phyloP scores from a whole-genome alignment of 768 basidiomycete species.

The Psilocybe tampanensis region DNA sequence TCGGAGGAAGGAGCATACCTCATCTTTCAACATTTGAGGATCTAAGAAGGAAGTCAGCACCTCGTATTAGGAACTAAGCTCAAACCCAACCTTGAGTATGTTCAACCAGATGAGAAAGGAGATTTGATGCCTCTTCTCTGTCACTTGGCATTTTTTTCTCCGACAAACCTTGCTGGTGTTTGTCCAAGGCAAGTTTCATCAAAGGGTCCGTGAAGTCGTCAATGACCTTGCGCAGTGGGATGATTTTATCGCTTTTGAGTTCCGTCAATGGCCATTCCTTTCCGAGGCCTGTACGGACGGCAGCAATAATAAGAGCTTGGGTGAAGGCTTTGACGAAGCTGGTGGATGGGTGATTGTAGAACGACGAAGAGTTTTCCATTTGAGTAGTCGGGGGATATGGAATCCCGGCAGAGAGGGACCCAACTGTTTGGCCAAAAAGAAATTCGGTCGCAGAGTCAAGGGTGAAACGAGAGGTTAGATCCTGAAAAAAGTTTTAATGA shows the following conservation, averaged over 20 bases:
- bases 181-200: conserved; percentile 11
- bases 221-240: neutral
- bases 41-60: conserved; percentile 21
- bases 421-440: conserved; percentile 1
- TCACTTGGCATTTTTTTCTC: neutral
- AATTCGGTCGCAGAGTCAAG: conserved; percentile 6
- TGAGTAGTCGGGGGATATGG: neutral
- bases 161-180: neutral
- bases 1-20: conserved; percentile 11
- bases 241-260: conserved; percentile 16
- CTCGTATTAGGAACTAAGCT: no score
- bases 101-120: conserved; percentile 12
- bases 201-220: conserved; percentile 15
- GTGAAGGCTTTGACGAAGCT: conserved; percentile 14
- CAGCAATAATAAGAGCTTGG: neutral
- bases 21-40: conserved; percentile 40
- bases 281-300: neutral
- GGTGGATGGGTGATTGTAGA: conserved; percentile 14
- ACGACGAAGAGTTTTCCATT: neutral
- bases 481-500: conserved; percentile 25
- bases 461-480: conserved; percentile 2
- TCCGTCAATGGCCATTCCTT: conserved; percentile 10
- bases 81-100: conserved; percentile 37
- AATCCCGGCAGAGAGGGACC: conserved; percentile 1
- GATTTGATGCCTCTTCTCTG: neutral